Evolutionary conservation across 768 basidiomycete genomes (phyloP), one percentile per base, ranked within the genome.

Genomic region (Pholiota molesta): DNA sequence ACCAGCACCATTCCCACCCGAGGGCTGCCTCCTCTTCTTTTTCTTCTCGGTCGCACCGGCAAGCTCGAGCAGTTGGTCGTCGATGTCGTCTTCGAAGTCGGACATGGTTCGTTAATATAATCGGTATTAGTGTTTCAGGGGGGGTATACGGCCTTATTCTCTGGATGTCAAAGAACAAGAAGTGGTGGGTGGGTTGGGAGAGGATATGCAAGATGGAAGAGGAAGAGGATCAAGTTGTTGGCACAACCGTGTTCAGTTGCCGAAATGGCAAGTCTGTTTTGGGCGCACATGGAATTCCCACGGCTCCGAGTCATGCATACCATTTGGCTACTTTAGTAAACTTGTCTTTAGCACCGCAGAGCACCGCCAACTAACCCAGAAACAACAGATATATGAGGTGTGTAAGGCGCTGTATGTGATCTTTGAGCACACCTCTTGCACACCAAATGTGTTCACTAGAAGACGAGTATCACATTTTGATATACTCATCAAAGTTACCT

Each of bases 31-130:
- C 63, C 81, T 79, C 72, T 86, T 88, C 61, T 81, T 82, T 64
- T 87, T 87, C 73, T 87, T 90, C 71, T 89, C 87, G 55, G 73
- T 73, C 1, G 85, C 90, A 1, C 89, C 92, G 0, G 90, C 90
- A 47, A 95, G 88, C 68, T 85, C 91, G 45, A 95, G 87, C 28
- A 95, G 86, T 71, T 94, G 90, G 67, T 92, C 90, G 69, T 84
- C 83, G 63, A 84, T 76, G 66, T 81, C 80, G 63, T 76, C 72
- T 60, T 77, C 81, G 62, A 79, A 77, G 69, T 82, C 81, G 26
- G 81, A 83, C 82, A 83, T 84, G 61, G 59, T 65, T 14, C 28
- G 31, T 35, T 13, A 29, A 19, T 58, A 31, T 29, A 21, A 37
- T 49, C 23, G 19, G 23, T 35, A 54, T 53, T 45, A 49, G 44